These are phyloP conservation scores for Galerina marginata DNA, from an alignment of 768 basidiomycete species.

Conservation along the genomic window DNA sequence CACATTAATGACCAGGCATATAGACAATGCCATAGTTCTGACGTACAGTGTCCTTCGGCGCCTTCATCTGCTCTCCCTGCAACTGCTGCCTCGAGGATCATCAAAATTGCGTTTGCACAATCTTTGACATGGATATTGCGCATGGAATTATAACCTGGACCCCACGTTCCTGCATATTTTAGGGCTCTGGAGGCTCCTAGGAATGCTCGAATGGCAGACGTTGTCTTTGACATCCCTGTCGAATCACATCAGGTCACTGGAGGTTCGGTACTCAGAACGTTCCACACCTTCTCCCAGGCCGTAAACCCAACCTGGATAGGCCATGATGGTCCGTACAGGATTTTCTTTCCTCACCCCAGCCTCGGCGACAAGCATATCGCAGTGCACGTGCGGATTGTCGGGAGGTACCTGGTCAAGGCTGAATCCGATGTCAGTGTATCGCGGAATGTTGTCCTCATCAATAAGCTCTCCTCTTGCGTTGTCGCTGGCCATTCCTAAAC, in stretches of 20 bases:
- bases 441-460: conserved; percentile 30
- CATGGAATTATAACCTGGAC: conserved; percentile 42
- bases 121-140: conserved; percentile 48
- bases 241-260: background rate
- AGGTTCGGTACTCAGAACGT: background rate
- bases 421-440: conserved; percentile 45
- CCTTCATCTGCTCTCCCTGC: conserved; percentile 48
- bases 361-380: conserved; percentile 38
- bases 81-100: conserved; percentile 44
- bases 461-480: conserved; percentile 44
- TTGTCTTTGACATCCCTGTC: conserved; percentile 42
- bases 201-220: conserved; percentile 42
- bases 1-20: background rate
- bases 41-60: conserved; percentile 43
- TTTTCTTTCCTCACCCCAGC: conserved; percentile 45
- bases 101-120: conserved; percentile 36
- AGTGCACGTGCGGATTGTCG: conserved; percentile 25
- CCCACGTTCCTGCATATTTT: conserved; percentile 49
- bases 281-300: conserved; percentile 43
- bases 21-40: background rate
- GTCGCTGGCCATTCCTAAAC: conserved; percentile 45
- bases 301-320: conserved; percentile 48
- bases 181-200: conserved; percentile 34
- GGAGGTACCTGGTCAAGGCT: conserved; percentile 32
- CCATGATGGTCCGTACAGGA: conserved; percentile 49